phyloP scores from a whole-genome alignment of 129 eudicot genomes.

The Cynara cardunculus region DNA sequence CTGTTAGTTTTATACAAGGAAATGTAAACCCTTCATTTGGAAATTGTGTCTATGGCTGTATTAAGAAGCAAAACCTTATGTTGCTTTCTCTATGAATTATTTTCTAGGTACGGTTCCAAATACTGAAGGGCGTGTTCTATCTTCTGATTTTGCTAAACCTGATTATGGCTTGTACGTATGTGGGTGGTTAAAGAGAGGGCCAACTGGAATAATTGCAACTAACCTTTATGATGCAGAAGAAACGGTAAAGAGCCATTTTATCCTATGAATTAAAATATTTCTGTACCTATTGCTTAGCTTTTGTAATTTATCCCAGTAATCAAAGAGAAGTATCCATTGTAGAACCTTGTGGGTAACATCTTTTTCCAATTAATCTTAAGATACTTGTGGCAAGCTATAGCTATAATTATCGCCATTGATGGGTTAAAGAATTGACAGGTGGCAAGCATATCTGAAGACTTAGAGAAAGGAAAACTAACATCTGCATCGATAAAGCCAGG shows the following conservation, averaged over 20 bases:
- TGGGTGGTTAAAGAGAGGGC: constrained; percentile 99
- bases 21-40: neutral
- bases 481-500: constrained; percentile 52
- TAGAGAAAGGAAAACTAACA: constrained; percentile 27
- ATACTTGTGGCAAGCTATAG: neutral
- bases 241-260: constrained; percentile 53
- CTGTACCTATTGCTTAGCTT: neutral
- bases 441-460: constrained; percentile 71
- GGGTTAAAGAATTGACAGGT: constrained; percentile 44
- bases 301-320: neutral
- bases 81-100: neutral
- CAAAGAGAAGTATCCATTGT: neutral
- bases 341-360: neutral
- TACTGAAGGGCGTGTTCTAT: constrained; percentile 65
- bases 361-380: neutral
- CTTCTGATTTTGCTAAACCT: constrained; percentile 29
- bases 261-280: neutral
- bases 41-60: neutral
- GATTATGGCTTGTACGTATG: constrained; percentile 78
- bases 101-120: constrained; percentile 80
- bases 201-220: constrained; percentile 92
- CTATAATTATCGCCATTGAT: constrained; percentile 15
- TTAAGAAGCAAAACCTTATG: neutral
- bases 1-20: neutral
- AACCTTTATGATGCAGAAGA: constrained; percentile 93